Base-by-base conservation (phyloP, 192 early-diverging fungal species). In the Chytriomyces confervae region DNA sequence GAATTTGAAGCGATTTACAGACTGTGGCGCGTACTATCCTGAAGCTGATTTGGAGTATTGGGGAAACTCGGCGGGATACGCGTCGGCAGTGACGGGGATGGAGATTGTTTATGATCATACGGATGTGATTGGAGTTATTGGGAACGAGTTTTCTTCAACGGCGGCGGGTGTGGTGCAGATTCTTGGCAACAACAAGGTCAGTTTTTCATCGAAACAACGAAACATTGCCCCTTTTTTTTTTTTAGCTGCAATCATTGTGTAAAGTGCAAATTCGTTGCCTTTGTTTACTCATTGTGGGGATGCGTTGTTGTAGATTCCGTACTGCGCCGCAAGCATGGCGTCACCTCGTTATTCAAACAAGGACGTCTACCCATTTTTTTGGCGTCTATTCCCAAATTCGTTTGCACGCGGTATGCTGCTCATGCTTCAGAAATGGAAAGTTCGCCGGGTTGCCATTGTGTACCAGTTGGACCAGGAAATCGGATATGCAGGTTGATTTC, bases 1-100 rank as follows among this genome's bases (percentile, higher is more conserved):
- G 13, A 74, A 61, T 36, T 9, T 62, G 10, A 74, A 74, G 27
- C 53, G 72, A 74, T 74, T 74, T 43, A 62, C 72, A n/a, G 72
- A 74, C 45, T 74, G 72, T 62, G 72, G 72, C 7, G 45, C 36
- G 7, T 74, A 48, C 13, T 61, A 57, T 57, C 72, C 72, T 5
- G 43, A n/a, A 8, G 72, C 45, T 4, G 8, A n/a, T 18, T 24
- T 5, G 3, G 46, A 44, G 8, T 74, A 61, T 62, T 0, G 1
- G 10, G 72, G 72, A 11, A 61, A 43, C 6, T 61, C 72, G 23
- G 72, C 46, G 43, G 72, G 72, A 44, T 74, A 44, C 20, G 72
- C 60, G 23, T 20, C 60, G 13, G 10, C 60, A 18, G 24, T 74
- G 9, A 74, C 50, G 61, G 27, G 44, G 16, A 10, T 46, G n/a